Base-by-base conservation (phyloP, 306 rosid genomes). In the Cicer arietinum region DNA sequence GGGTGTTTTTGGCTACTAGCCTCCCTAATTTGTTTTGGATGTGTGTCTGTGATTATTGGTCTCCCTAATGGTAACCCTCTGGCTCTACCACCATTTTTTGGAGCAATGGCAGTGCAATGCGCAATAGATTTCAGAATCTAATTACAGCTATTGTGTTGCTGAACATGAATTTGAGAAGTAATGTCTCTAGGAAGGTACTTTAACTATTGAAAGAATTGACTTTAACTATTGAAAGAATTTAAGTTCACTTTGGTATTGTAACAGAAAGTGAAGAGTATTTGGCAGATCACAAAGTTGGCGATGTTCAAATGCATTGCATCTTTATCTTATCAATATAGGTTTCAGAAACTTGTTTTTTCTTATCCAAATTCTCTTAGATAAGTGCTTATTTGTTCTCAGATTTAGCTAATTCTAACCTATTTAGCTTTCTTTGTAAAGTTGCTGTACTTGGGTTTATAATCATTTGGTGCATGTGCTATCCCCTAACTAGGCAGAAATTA, bases 181-280 rank as follows among this genome's bases (percentile, higher is more conserved):
- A 78, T 22, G 87, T 81, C 25, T 88, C 93, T 10, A 81, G 91
- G 82, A 90, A 89, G 73, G 56, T 83, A 54, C 86, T 89, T 82
- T 88, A 90, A 91, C 80, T 84, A 75, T 83, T 89, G 65, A 88
- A 92, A 79, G 91, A n/a, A n/a, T n/a, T n/a, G n/a, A 54, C 86
- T 89, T 82, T 88, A 90, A 91, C 80, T 84, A 75, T 83, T 89
- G 65, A 88, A 92, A 79, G 91, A 14, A 14, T 14, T 14, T 14
- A 12, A 4, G 54, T 48, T 3, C 17, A 11, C 54, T 48, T 48
- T 13, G 17, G 17, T 7, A 50, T 50, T 50, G 54, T 6, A 62
- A 60, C 67, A 2, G 20, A 60, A 35, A 60, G 37, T 6, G 44
- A 60, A 60, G 67, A 60, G 44, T 60, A 60, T 35, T 10, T 10